A percentile compares a stretch with the other conserved stretches of the same genome.
Evolutionary conservation across 306 rosid genomes (phyloP).

Genomic region (Oemleria cerasiformis): DNA sequence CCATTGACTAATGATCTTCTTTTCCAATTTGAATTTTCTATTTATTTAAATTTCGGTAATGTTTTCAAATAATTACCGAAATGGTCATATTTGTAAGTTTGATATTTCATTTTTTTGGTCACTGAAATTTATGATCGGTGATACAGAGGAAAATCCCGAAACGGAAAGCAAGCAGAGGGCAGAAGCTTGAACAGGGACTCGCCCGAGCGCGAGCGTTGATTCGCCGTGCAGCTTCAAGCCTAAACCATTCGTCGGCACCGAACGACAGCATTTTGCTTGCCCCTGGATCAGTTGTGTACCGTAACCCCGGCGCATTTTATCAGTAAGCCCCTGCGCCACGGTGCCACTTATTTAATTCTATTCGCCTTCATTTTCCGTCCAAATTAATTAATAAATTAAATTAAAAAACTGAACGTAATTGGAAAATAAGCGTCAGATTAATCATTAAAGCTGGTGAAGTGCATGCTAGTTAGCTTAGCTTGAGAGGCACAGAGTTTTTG

Average conservation of each 20-base stretch:
- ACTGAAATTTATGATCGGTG: background rate
- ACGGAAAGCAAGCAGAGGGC: conserved; percentile 12
- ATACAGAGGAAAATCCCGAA: conserved; percentile 19
- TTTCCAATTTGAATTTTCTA: background rate
- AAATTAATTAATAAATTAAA: background rate
- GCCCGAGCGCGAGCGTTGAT: conserved; percentile 46
- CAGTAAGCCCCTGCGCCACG: conserved; percentile 30
- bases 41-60: background rate
- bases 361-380: background rate
- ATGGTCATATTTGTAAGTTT: too few species aligned
- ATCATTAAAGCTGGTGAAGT: background rate
- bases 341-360: background rate
- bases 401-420: background rate
- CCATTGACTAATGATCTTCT: background rate
- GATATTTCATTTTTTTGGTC: background rate
- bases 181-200: conserved; percentile 41
- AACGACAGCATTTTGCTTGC: conserved; percentile 20
- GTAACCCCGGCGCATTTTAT: conserved; percentile 42
- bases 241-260: conserved; percentile 15
- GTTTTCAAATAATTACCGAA: too few species aligned
- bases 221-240: conserved; percentile 27
- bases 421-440: background rate
- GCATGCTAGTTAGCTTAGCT: background rate
- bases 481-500: background rate
- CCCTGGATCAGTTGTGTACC: conserved; percentile 30